Evolutionary conservation across 2,329 filamentous ascomycete genomes (phyloP), one percentile per base, ranked within the genome.

Genomic region (Gnomoniopsis smithogilvyi): DNA sequence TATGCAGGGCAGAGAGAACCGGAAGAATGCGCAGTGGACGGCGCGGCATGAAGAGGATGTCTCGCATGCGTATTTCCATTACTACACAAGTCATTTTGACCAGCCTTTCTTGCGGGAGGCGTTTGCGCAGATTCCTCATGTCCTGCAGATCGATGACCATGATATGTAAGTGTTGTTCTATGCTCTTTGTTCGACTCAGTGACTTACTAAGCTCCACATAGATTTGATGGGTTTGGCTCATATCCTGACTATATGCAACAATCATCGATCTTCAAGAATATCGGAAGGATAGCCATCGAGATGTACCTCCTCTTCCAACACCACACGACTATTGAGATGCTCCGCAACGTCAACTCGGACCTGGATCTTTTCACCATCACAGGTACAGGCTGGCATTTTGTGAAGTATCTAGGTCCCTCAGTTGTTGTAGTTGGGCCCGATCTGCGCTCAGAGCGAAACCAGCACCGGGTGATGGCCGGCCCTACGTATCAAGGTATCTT

Each of bases 221-320:
- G 92, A 60, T 99, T 99, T 67, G 95, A 99, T 69, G 95, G 95
- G 26, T 99, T 95, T 67, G 95, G 95, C 33, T 96, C 92, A 1
- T 99, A 98, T 68, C 95, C 95, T 0, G 92, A 96, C 63, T 96
- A 98, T 71, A 98, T 99, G 94, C 95, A 99, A 70, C 91, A 91
- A 65, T 97, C 92, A 19, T 89, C 96, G 64, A 92, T 98, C 77
- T 98, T 99, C 80, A 97, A 96, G 76, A 98, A 98, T 70, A 96
- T 98, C 68, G 95, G 95, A 24, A 87, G 95, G 41, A 88, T 99
- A 62, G 95, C 92, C 22, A 93, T 96, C 57, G 92, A 98, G 66
- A 97, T 97, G 93, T 99, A 98, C 70, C 82, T 99, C 38, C 83
- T 99, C 8, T 99, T 99, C 80, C 95, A 99, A 70, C 95, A 99